phyloP scores from a whole-genome alignment of 495 filamentous ascomycete species.

The Parachaetomium inaequale region DNA sequence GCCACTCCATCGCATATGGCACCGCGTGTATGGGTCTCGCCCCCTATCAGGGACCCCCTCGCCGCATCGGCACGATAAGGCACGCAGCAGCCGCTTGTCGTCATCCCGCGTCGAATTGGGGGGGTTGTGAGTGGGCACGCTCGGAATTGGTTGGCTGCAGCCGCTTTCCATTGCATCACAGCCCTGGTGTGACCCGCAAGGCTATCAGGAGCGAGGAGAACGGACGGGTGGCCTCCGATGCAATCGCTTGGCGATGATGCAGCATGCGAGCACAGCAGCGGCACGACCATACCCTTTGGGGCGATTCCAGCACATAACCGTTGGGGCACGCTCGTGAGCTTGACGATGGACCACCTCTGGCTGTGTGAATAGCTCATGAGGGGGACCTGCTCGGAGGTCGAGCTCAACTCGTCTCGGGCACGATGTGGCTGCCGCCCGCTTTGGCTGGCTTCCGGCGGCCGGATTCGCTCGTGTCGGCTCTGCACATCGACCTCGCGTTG shows the following conservation, averaged over 20 bases:
- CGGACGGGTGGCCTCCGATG: constrained; percentile 4
- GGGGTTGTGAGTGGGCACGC: constrained; percentile 23
- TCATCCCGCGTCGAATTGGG: constrained; percentile 36
- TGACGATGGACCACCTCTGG: no score
- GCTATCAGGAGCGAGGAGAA: constrained; percentile 19
- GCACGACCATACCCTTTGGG: no score
- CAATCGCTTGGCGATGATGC: constrained; percentile 1
- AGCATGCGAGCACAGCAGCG: not conserved
- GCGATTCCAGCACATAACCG: no score
- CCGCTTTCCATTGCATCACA: constrained; percentile 29
- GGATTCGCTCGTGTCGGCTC: not conserved
- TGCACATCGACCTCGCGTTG: not conserved
- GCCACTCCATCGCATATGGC: not conserved
- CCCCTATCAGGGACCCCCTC: constrained; percentile 21
- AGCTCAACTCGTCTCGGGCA: no score
- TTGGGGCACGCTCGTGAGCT: no score
- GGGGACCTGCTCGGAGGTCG: no score
- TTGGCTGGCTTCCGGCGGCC: not conserved
- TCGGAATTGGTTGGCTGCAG: constrained; percentile 28
- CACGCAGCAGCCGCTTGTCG: constrained; percentile 30
- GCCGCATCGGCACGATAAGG: constrained; percentile 35
- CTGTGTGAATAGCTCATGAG: no score
- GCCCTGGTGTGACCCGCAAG: constrained; percentile 17
- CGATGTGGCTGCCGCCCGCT: no score
- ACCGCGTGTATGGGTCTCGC: not conserved